phyloP scores from a whole-genome alignment of 148 eudicot genomes.

The Camellia lanceoleosa region DNA sequence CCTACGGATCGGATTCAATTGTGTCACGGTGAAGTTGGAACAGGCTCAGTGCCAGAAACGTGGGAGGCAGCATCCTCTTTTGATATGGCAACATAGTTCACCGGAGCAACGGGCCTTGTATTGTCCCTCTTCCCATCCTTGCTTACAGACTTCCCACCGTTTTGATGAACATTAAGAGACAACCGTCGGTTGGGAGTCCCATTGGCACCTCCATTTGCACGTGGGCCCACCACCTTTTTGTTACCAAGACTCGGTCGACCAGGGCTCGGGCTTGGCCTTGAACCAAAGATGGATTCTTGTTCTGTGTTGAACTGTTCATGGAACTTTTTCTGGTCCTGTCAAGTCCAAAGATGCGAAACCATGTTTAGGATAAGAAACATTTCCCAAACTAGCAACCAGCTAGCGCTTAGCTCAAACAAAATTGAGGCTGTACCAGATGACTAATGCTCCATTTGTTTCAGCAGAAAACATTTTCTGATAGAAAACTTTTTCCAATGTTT shows the following conservation, averaged over 20 bases:
- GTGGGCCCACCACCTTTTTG: conserved; percentile 79
- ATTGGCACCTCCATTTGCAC: conserved; percentile 72
- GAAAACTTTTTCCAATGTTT: too few relatives aligned
- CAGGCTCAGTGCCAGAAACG: conserved; percentile 63
- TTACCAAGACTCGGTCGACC: conserved; percentile 44
- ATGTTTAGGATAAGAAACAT: neutral
- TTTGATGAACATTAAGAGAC: conserved; percentile 56
- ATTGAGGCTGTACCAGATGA: neutral
- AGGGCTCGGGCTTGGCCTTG: conserved; percentile 78
- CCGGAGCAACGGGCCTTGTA: conserved; percentile 67
- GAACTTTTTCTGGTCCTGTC: conserved; percentile 90
- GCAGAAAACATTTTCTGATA: too few relatives aligned
- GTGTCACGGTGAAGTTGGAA: conserved; percentile 61
- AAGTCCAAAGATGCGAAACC: conserved; percentile 3
- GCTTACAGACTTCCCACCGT: conserved; percentile 60
- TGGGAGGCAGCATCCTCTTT: conserved; percentile 82
- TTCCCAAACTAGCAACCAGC: neutral
- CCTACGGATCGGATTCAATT: neutral
- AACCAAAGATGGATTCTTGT: conserved; percentile 57
- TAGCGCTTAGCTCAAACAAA: neutral
- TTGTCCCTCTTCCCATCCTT: conserved; percentile 67
- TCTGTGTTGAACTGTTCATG: conserved; percentile 69
- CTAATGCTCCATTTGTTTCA: neutral
- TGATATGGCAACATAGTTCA: conserved; percentile 68
- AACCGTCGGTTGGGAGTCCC: conserved; percentile 66